Percentiles rank a stretch among this genome's conserved stretches.
Conservation (phyloP, 2,329 filamentous ascomycete species). For the Xylaria sp. region DNA sequence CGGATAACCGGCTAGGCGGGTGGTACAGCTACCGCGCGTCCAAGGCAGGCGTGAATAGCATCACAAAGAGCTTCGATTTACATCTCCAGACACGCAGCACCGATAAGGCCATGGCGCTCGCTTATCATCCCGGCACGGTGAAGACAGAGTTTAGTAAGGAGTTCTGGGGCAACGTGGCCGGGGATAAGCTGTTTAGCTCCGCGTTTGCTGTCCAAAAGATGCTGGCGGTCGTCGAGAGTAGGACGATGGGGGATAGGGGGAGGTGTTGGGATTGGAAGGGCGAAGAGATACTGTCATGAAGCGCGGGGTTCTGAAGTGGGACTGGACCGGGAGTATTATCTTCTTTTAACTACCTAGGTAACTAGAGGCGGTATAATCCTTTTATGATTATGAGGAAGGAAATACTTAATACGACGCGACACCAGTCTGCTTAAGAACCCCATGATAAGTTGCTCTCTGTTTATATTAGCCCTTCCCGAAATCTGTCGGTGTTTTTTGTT, state of each 20-base stretch:
- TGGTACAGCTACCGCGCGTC: conserved; percentile 83
- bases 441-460: no score
- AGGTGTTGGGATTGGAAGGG: conserved; percentile 74
- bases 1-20: conserved; percentile 74
- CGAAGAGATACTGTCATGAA: conserved; percentile 63
- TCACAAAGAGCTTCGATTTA: conserved; percentile 74
- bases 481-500: no score
- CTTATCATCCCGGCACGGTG: conserved; percentile 81
- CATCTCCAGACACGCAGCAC: conserved; percentile 63
- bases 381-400: no score
- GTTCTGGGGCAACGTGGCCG: conserved; percentile 70
- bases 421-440: no score
- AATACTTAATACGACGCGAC: no score
- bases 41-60: conserved; percentile 75
- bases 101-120: conserved; percentile 69
- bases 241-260: conserved; percentile 61
- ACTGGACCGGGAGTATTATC: no score
- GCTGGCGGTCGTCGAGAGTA: conserved; percentile 59
- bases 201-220: conserved; percentile 71
- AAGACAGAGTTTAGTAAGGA: conserved; percentile 73
- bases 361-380: no score
- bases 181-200: conserved; percentile 67
- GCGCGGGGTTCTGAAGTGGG: no score
- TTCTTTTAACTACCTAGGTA: no score
- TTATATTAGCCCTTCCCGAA: no score